These are phyloP conservation scores for Ramaria sp. DNA, from an alignment of 768 basidiomycete genomes.

Conservation along the genomic window DNA sequence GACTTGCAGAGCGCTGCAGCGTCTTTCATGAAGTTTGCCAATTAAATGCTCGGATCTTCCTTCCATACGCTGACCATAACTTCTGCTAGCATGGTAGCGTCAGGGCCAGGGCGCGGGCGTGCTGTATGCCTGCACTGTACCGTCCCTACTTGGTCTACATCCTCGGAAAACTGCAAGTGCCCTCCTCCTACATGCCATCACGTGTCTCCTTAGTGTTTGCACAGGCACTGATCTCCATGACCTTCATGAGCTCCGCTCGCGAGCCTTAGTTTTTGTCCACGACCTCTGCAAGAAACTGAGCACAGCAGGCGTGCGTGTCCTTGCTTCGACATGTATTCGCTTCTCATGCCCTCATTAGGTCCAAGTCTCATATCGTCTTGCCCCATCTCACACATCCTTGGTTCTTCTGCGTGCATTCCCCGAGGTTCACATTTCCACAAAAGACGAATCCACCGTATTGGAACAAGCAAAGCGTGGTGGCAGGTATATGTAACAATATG, in stretches of 20 bases:
- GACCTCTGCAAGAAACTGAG: constrained; percentile 48
- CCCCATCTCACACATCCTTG: constrained; percentile 47
- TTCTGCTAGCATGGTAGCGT: constrained; percentile 28
- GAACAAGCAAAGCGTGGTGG: constrained; percentile 2
- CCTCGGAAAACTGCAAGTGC: constrained; percentile 45
- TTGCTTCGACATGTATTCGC: background rate
- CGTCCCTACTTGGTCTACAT: constrained; percentile 54
- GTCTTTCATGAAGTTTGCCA: constrained; percentile 47
- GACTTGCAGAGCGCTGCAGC: constrained; percentile 46
- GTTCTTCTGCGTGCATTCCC: constrained; percentile 49
- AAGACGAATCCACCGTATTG: background rate
- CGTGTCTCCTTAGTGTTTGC: background rate
- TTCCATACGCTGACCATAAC: background rate
- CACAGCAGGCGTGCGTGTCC: constrained; percentile 41
- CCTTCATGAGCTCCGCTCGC: constrained; percentile 51
- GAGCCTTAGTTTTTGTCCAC: constrained; percentile 53
- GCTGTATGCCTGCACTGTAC: constrained; percentile 51
- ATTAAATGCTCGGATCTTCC: background rate
- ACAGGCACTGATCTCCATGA: constrained; percentile 58
- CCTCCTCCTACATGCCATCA: background rate
- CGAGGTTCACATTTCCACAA: constrained; percentile 23
- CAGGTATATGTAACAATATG: background rate
- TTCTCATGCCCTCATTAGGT: constrained; percentile 28
- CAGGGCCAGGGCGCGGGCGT: constrained; percentile 31
- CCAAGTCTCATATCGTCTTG: constrained; percentile 49